Conservation (phyloP, 2,329 filamentous ascomycete species). For the Colletotrichum navitas region DNA sequence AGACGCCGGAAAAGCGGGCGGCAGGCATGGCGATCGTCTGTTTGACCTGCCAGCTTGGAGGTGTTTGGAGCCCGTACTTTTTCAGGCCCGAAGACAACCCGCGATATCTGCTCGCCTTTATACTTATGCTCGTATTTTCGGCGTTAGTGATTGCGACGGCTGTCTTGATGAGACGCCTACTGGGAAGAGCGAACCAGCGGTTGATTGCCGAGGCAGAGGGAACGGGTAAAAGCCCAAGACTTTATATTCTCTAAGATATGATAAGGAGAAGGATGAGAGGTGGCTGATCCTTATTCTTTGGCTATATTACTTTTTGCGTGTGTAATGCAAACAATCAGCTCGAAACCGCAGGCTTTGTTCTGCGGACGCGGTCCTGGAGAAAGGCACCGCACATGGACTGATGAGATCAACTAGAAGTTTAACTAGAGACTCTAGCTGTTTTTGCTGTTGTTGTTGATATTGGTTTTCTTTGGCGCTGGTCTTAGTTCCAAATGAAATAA, state of each 20-base stretch:
- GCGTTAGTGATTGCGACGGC: background rate
- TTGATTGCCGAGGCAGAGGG: background rate
- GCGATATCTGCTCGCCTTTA: background rate
- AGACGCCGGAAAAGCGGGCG: background rate
- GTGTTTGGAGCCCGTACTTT: background rate
- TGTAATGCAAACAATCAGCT: background rate
- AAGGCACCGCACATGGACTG: background rate
- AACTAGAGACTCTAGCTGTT: too few relatives aligned
- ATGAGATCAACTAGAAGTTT: background rate
- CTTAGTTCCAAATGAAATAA: too few relatives aligned
- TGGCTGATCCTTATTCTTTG: background rate
- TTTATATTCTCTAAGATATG: background rate
- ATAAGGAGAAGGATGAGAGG: background rate
- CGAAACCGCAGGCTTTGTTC: background rate
- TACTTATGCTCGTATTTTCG: background rate
- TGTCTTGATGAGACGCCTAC: background rate
- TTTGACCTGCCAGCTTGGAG: background rate
- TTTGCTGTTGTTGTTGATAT: too few relatives aligned
- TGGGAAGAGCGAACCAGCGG: background rate
- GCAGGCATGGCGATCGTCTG: background rate
- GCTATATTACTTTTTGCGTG: too few relatives aligned
- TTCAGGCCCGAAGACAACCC: background rate
- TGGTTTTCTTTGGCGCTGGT: too few relatives aligned
- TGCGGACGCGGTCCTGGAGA: too few relatives aligned
- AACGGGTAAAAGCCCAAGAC: background rate